Evolutionary conservation across 1,284 basidiomycete genomes (phyloP).

Genomic region (Moniliella sp.): DNA sequence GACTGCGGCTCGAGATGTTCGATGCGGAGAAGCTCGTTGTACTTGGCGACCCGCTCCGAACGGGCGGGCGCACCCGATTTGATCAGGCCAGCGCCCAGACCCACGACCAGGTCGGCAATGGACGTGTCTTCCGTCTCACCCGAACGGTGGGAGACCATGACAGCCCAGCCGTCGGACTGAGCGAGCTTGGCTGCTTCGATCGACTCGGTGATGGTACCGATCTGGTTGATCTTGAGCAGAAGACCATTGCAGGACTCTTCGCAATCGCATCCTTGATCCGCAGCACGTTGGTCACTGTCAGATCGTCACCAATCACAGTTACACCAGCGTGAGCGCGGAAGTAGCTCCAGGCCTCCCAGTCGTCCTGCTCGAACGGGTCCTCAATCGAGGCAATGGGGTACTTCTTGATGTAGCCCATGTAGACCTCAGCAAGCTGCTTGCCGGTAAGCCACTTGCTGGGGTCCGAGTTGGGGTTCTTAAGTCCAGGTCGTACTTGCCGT

Average conservation of each 20-base stretch:
- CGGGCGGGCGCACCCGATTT: conserved; percentile 92
- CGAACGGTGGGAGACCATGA: conserved; percentile 97
- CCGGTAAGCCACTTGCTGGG: conserved; percentile 80
- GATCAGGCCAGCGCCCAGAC: conserved; percentile 79
- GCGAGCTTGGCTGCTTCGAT: conserved; percentile 89
- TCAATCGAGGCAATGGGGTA: conserved; percentile 58
- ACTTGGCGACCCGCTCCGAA: conserved; percentile 75
- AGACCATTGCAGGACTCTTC: conserved; percentile 98
- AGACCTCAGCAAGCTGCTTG: conserved; percentile 74
- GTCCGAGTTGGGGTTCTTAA: conserved; percentile 99
- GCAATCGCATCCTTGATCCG: conserved; percentile 97
- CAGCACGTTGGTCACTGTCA: conserved; percentile 92
- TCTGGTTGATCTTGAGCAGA: conserved; percentile 81
- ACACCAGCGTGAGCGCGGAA: conserved; percentile 43
- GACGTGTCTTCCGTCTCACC: conserved; percentile 51
- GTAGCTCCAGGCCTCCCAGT: conserved; percentile 93
- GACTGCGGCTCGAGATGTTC: conserved; percentile 18
- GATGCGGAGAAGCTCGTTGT: conserved; percentile 31
- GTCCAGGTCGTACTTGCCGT: conserved; percentile 97
- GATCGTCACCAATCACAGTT: conserved; percentile 84
- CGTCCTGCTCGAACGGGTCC: conserved; percentile 99
- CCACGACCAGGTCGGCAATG: conserved; percentile 89
- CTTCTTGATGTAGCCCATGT: conserved; percentile 42
- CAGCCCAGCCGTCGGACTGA: conserved; percentile 89
- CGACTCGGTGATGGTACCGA: conserved; percentile 94